A percentile compares a stretch with the other conserved stretches of the same genome.
Evolutionary conservation across 2,329 filamentous ascomycete species (phyloP).

Genomic region (Purpureocillium lavendulum): DNA sequence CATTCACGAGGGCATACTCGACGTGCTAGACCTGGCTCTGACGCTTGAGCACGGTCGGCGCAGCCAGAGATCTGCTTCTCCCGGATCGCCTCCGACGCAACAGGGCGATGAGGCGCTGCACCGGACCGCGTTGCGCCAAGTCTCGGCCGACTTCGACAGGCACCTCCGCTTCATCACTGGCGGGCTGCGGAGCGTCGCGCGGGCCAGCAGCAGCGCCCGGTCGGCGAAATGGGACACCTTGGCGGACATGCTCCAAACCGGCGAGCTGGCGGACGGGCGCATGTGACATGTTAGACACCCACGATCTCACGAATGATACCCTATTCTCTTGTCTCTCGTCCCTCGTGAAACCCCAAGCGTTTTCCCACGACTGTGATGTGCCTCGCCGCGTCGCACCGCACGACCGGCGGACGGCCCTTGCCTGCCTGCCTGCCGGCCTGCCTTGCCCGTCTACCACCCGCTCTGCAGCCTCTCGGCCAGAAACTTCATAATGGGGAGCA

Average conservation of each 20-base stretch:
- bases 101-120: conserved; percentile 18
- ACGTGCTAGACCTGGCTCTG: conserved; percentile 67
- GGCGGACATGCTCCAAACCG: conserved; percentile 67
- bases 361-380: too few species aligned
- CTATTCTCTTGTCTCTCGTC: conserved; percentile 2
- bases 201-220: conserved; percentile 57
- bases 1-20: conserved; percentile 65
- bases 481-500: conserved; percentile 83
- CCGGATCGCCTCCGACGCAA: too few species aligned
- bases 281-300: conserved; percentile 7
- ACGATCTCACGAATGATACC: conserved; percentile 13
- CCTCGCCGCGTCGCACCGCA: too few species aligned
- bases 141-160: conserved; percentile 40
- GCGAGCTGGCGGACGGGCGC: conserved; percentile 14
- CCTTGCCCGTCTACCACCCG: conserved; percentile 10
- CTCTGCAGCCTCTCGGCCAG: conserved; percentile 53
- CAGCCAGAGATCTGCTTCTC: too few species aligned
- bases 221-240: conserved; percentile 67
- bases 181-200: conserved; percentile 65
- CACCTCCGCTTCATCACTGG: conserved; percentile 62
- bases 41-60: conserved; percentile 54
- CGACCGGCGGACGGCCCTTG: too few species aligned
- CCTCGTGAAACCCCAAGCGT: too few species aligned
- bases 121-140: too few species aligned
- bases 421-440: too few species aligned